Evolutionary conservation across 208 protist genomes (phyloP).

Genomic region (Trypanosoma melophagium): DNA sequence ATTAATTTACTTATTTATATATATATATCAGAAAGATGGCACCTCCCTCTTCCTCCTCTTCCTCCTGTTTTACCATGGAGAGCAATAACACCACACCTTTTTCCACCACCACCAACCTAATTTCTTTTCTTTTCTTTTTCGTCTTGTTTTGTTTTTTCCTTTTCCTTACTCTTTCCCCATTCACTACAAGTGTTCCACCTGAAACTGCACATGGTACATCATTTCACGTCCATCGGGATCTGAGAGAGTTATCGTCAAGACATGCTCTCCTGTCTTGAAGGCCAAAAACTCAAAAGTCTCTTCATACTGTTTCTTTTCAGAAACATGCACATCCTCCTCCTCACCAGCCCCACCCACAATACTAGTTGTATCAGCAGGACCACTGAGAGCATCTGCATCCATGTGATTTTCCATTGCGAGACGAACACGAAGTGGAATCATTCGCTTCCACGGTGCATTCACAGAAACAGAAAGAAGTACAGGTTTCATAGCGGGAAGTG

Average conservation of each 20-base stretch:
- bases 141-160: neutral
- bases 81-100: too few relatives aligned
- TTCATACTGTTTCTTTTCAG: constrained; percentile 29
- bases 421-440: constrained; percentile 55
- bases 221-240: constrained; percentile 63
- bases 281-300: constrained; percentile 67
- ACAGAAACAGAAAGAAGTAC: constrained; percentile 49
- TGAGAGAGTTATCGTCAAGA: constrained; percentile 54
- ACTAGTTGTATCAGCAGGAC: constrained; percentile 46
- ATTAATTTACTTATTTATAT: too few relatives aligned
- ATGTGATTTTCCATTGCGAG: constrained; percentile 61
- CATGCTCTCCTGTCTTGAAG: constrained; percentile 78
- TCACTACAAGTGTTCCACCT: constrained; percentile 38
- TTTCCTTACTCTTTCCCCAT: neutral
- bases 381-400: constrained; percentile 69
- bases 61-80: too few relatives aligned
- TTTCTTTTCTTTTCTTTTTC: neutral
- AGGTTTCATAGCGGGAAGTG: constrained; percentile 57
- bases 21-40: too few relatives aligned
- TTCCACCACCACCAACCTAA: too few relatives aligned
- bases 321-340: neutral
- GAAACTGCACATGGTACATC: constrained; percentile 48
- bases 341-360: constrained; percentile 51
- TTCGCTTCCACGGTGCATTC: constrained; percentile 58
- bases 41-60: too few relatives aligned